A percentile compares a stretch with the other conserved stretches of the same genome.
Evolutionary conservation across 371 early-diverging fungal genomes (phyloP).

Genomic region (Sporodiniella umbellata): DNA sequence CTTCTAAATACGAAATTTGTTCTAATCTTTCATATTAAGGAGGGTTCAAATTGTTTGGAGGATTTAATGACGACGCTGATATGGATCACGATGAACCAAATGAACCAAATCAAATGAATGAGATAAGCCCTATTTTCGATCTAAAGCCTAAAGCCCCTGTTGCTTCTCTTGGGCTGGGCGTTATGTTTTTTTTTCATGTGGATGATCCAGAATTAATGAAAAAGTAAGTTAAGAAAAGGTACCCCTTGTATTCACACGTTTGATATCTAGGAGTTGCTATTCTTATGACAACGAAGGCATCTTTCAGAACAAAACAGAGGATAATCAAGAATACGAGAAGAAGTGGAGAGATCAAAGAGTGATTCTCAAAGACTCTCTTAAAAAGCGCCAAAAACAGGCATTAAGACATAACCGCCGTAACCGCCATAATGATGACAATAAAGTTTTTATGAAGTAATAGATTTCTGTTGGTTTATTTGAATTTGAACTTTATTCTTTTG

Average conservation of each 20-base stretch:
- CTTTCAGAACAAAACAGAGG: slow-evolving; percentile 30
- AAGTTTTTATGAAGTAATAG: too few relatives aligned
- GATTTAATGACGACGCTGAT: slow-evolving; percentile 19
- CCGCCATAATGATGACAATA: too few relatives aligned
- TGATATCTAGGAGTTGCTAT: slow-evolving; percentile 38
- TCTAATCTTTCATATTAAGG: slow-evolving; percentile 3
- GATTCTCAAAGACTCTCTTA: slow-evolving; percentile 26
- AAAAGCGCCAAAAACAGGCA: slow-evolving; percentile 36
- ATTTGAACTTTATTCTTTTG: too few relatives aligned
- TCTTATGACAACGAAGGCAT: slow-evolving; percentile 37
- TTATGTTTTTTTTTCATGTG: slow-evolving; percentile 43
- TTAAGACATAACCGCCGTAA: too few relatives aligned
- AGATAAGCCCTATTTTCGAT: background rate
- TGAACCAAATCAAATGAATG: slow-evolving; percentile 5
- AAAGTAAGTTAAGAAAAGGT: slow-evolving; percentile 21
- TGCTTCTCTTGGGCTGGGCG: slow-evolving; percentile 24
- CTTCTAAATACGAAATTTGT: background rate
- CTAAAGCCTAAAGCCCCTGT: slow-evolving; percentile 17
- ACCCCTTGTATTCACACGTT: background rate
- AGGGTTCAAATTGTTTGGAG: slow-evolving; percentile 56
- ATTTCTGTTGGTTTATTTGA: too few relatives aligned
- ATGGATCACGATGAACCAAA: slow-evolving; percentile 15
- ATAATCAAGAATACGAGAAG: slow-evolving; percentile 22
- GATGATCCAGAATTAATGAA: slow-evolving; percentile 32
- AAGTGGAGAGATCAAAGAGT: slow-evolving; percentile 30